Evolutionary conservation across 305 asterid genomes (phyloP).

Genomic region (Nicotiana rustica): DNA sequence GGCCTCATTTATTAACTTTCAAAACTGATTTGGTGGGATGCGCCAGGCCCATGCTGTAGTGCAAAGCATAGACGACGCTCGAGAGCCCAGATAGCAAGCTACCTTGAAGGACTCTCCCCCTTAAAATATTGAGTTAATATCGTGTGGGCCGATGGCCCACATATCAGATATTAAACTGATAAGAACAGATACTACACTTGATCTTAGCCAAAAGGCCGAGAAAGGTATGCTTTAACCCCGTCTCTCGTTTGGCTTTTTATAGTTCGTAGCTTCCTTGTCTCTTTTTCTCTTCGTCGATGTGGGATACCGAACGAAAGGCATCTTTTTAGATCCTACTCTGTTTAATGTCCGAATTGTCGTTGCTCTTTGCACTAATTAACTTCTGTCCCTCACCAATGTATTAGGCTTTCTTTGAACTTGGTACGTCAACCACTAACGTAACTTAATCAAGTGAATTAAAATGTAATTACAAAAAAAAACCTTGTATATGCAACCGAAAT

Average conservation of each 20-base stretch:
- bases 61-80: conserved; percentile 22
- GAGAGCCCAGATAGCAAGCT: conserved; percentile 30
- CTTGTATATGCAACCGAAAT: background rate
- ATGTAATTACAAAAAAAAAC: background rate
- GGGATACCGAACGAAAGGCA: background rate
- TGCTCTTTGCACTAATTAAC: background rate
- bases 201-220: conserved; percentile 99
- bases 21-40: background rate
- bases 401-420: conserved; percentile 1
- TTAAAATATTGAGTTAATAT: conserved; percentile 60
- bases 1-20: no score
- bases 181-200: conserved; percentile 97
- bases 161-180: conserved; percentile 85
- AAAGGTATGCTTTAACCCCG: conserved; percentile 59
- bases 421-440: background rate
- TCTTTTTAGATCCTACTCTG: background rate
- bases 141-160: conserved; percentile 52
- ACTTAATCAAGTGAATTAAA: background rate
- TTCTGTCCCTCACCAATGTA: background rate
- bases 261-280: background rate
- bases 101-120: conserved; percentile 41
- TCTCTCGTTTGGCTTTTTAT: background rate
- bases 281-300: background rate
- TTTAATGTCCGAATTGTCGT: background rate
- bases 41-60: conserved; percentile 32